A percentile compares a stretch with the other conserved stretches of the same genome.
Conservation (phyloP, 306 rosid species). For the Castanea sativa region DNA sequence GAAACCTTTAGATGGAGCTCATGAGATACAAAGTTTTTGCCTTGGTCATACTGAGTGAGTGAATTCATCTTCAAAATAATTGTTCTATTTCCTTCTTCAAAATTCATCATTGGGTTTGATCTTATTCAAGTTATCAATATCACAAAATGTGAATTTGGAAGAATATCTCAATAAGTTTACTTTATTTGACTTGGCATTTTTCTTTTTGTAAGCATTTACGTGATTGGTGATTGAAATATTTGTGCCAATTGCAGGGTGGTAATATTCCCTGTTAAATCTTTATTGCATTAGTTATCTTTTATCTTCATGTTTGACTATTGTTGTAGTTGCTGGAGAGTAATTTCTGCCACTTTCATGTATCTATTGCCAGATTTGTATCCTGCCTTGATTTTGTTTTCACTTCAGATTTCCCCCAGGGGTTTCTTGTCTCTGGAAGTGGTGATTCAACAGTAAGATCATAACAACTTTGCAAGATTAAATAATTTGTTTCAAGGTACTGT, state of each 20-base stretch:
- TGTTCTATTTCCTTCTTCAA: background rate
- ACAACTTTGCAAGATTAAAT: conserved; percentile 12
- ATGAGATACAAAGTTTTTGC: conserved; percentile 83
- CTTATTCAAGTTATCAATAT: conserved; percentile 3
- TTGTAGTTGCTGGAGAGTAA: conserved; percentile 1
- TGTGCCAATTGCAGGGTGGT: background rate
- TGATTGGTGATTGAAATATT: too few species aligned
- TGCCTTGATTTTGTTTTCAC: conserved; percentile 65
- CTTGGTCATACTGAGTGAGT: conserved; percentile 95
- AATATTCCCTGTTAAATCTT: background rate
- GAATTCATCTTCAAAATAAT: conserved; percentile 3
- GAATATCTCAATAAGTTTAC: background rate
- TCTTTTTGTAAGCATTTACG: too few species aligned
- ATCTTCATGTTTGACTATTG: conserved; percentile 2
- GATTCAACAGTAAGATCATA: conserved; percentile 72
- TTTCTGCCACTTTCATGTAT: conserved; percentile 8
- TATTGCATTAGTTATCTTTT: background rate
- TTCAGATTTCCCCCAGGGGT: conserved; percentile 54
- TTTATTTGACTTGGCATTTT: background rate
- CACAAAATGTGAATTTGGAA: background rate
- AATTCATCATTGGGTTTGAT: background rate
- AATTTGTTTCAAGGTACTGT: conserved; percentile 16
- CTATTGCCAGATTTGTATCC: conserved; percentile 70
- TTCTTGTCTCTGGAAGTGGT: conserved; percentile 87
- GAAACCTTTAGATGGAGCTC: conserved; percentile 73